Evolutionary conservation across 2,329 filamentous ascomycete genomes (phyloP).

Genomic region (Neopestalotiopsis rosae): DNA sequence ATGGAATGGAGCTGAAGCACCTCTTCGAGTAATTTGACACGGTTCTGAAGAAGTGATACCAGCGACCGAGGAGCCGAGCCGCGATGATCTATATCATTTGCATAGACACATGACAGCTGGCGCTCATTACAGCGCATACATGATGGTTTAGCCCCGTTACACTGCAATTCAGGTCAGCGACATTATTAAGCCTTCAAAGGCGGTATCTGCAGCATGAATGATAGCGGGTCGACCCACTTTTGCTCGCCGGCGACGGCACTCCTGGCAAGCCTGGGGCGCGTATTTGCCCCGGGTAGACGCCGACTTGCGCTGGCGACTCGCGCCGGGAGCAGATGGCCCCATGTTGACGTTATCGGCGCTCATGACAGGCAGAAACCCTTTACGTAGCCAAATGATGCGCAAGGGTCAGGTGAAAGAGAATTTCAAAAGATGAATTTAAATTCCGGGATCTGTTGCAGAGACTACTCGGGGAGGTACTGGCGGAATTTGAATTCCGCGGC

Average conservation of each 20-base stretch:
- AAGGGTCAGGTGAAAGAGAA: background rate
- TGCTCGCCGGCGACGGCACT: background rate
- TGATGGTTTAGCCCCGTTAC: background rate
- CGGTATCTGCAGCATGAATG: background rate
- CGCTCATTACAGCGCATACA: background rate
- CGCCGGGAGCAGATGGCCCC: background rate
- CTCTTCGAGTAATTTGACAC: background rate
- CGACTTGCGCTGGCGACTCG: background rate
- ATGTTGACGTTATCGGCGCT: background rate
- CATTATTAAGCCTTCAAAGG: background rate
- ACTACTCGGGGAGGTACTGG: background rate
- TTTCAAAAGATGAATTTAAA: background rate
- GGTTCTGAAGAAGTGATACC: background rate
- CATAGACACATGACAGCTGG: background rate
- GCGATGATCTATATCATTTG: background rate
- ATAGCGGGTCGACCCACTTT: background rate
- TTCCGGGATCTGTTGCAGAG: background rate
- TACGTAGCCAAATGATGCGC: background rate
- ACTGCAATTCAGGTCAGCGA: background rate
- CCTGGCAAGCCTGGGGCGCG: background rate
- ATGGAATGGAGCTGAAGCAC: background rate
- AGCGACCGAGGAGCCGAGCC: background rate
- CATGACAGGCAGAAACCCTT: background rate
- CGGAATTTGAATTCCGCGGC: slow-evolving; percentile 4
- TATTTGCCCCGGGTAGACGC: slow-evolving; percentile 1